Evolutionary conservation across 23 red algal species (phyloP).

Genomic region (Chondrus crispus): DNA sequence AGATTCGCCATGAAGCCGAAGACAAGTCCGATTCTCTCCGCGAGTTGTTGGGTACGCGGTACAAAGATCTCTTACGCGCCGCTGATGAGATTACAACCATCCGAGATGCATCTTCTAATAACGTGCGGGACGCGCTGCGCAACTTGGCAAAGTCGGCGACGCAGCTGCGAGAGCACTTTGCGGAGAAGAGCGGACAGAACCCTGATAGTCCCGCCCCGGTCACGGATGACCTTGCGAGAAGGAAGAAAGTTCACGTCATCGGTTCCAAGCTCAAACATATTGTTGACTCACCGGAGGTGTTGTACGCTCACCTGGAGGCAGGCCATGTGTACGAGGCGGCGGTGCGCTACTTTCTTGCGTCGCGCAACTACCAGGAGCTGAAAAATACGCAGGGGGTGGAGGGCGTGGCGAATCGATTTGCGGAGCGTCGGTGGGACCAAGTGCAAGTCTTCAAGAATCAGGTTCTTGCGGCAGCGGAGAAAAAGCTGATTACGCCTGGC

Average conservation of each 20-base stretch:
- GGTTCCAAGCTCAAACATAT: constrained; percentile 53
- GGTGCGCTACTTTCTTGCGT: constrained; percentile 17
- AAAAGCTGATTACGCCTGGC: constrained; percentile 1
- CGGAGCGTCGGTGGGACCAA: constrained; percentile 30
- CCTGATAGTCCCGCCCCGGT: neutral
- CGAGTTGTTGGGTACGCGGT: constrained; percentile 46
- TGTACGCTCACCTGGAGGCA: constrained; percentile 49
- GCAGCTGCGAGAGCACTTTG: neutral
- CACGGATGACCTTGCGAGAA: constrained; percentile 24
- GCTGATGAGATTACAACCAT: constrained; percentile 46
- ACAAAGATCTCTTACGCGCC: constrained; percentile 37
- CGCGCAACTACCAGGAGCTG: constrained; percentile 16
- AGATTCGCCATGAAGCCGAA: constrained; percentile 59
- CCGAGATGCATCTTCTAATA: neutral
- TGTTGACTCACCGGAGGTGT: constrained; percentile 64
- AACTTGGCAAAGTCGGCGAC: neutral
- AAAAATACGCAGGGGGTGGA: constrained; percentile 16
- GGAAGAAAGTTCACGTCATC: constrained; percentile 43
- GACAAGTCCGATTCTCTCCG: constrained; percentile 50
- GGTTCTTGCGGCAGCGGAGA: constrained; percentile 52
- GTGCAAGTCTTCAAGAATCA: constrained; percentile 40
- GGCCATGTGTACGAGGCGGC: constrained; percentile 62
- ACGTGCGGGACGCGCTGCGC: constrained; percentile 48
- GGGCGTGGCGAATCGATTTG: constrained; percentile 61
- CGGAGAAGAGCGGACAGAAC: neutral